These are phyloP conservation scores for Austroboletus niveus DNA, from an alignment of 1,284 basidiomycete species.

Conservation along the genomic window DNA sequence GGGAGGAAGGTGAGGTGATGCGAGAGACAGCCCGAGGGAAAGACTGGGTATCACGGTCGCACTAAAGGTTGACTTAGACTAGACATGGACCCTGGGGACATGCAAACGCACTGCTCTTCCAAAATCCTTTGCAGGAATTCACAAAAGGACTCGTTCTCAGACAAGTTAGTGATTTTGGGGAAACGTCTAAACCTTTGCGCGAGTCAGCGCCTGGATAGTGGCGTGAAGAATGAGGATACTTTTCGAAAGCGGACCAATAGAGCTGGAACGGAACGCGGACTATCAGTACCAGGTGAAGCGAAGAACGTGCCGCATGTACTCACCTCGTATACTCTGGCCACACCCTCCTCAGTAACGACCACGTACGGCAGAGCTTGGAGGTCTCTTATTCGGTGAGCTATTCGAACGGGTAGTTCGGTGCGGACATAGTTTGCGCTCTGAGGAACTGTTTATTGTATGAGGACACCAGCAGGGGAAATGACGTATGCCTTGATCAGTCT, in stretches of 20 bases:
- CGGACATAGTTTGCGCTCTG: conserved; percentile 89
- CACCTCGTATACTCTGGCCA: conserved; percentile 85
- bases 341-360: conserved; percentile 84
- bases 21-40: conserved; percentile 72
- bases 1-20: conserved; percentile 74
- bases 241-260: conserved; percentile 82
- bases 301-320: conserved; percentile 23
- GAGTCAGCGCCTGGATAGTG: conserved; percentile 9
- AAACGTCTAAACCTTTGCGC: conserved; percentile 67
- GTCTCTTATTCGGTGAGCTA: conserved; percentile 86
- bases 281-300: neutral
- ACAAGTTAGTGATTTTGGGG: conserved; percentile 69
- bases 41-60: conserved; percentile 75
- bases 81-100: neutral
- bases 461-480: neutral
- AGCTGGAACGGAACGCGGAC: conserved; percentile 42
- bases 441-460: neutral
- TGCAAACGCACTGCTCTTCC: conserved; percentile 64
- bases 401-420: conserved; percentile 83
- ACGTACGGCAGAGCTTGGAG: conserved; percentile 85
- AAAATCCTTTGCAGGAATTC: conserved; percentile 64
- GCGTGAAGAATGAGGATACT: conserved; percentile 41
- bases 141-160: conserved; percentile 82
- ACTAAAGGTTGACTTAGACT: conserved; percentile 39
- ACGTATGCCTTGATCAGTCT: conserved; percentile 63